phyloP scores from a whole-genome alignment of 352 stramenopile species.

The Globisporangium orthogonon region DNA sequence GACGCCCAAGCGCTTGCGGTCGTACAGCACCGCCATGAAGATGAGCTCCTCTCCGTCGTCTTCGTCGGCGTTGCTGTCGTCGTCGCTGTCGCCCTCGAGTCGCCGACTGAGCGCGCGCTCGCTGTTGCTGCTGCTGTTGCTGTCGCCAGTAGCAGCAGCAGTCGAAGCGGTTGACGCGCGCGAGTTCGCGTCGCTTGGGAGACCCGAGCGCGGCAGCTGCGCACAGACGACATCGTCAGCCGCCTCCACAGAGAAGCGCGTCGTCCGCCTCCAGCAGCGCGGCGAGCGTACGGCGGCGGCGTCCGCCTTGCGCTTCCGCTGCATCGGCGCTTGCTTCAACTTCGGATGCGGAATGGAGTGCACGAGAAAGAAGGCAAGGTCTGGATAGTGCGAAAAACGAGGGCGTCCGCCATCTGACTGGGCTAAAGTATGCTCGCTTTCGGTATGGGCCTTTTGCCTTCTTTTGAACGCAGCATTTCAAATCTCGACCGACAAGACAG shows the following conservation, averaged over 20 bases:
- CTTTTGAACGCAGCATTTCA: background rate
- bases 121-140: background rate
- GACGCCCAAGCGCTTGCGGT: constrained; percentile 57
- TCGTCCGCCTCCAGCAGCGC: background rate
- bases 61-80: constrained; percentile 12
- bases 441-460: background rate
- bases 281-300: background rate
- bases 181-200: constrained; percentile 1
- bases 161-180: background rate
- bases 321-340: constrained; percentile 5
- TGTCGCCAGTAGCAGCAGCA: background rate
- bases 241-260: constrained; percentile 3
- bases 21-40: constrained; percentile 67
- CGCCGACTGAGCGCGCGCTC: background rate
- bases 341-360: constrained; percentile 6
- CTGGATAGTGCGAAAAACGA: background rate
- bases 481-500: background rate
- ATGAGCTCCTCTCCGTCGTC: constrained; percentile 46
- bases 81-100: constrained; percentile 1
- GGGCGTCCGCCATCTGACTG: background rate
- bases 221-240: background rate
- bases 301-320: constrained; percentile 11
- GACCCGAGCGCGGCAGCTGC: background rate
- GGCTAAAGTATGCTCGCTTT: background rate
- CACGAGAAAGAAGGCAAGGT: no score